Percentiles rank a stretch among this genome's conserved stretches.
These are phyloP conservation scores for Boletus coccyginus DNA, from an alignment of 768 basidiomycete species.

Conservation along the genomic window DNA sequence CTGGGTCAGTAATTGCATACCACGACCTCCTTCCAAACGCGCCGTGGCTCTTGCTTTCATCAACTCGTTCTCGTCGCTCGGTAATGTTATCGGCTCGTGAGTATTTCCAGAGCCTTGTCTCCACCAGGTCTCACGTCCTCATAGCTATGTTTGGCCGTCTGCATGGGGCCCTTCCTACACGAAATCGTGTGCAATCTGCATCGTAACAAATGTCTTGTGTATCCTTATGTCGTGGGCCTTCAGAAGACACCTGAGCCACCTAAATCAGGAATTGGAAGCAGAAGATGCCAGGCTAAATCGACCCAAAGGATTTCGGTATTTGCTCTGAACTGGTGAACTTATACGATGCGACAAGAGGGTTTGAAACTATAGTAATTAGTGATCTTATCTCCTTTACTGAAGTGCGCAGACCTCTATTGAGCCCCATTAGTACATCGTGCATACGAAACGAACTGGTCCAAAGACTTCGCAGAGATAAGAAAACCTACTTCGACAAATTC, in stretches of 20 bases:
- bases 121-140: slow-evolving; percentile 4
- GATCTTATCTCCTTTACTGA: not conserved
- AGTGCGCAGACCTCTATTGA: not conserved
- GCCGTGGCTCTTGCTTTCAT: slow-evolving; percentile 84
- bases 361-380: not conserved
- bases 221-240: slow-evolving; percentile 53
- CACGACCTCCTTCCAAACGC: slow-evolving; percentile 82
- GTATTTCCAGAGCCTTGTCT: slow-evolving; percentile 23
- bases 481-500: not conserved
- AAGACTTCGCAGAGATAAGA: not conserved
- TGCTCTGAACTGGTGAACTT: slow-evolving; percentile 32
- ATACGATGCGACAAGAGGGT: not conserved
- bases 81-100: slow-evolving; percentile 82
- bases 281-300: slow-evolving; percentile 36
- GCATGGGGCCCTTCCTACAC: slow-evolving; percentile 70
- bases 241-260: slow-evolving; percentile 38
- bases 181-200: slow-evolving; percentile 72
- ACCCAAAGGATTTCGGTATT: slow-evolving; percentile 44
- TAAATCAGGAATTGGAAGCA: slow-evolving; percentile 41
- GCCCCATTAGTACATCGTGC: not conserved
- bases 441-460: not conserved
- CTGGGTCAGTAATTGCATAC: slow-evolving; percentile 58
- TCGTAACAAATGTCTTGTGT: slow-evolving; percentile 48
- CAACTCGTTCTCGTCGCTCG: slow-evolving; percentile 78
- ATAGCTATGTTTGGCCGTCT: slow-evolving; percentile 64